These are phyloP conservation scores for Glycine tomentella DNA, from an alignment of 306 rosid species.

Conservation along the genomic window DNA sequence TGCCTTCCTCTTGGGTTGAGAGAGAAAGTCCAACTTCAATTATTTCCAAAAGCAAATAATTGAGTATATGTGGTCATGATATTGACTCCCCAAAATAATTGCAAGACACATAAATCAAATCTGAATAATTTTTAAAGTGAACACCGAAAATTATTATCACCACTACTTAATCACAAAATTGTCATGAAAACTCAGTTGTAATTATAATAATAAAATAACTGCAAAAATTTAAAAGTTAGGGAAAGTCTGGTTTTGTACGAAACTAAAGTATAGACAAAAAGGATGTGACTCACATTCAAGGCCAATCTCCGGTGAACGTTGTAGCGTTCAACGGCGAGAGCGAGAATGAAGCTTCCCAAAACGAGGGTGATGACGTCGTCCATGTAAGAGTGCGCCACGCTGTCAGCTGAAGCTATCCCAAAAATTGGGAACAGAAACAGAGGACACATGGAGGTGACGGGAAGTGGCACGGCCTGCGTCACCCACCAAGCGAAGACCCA, in stretches of 20 bases:
- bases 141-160: not conserved
- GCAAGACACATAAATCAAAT: not conserved
- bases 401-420: constrained; percentile 72
- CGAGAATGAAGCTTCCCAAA: constrained; percentile 86
- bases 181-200: not conserved
- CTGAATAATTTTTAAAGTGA: not conserved
- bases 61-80: not conserved
- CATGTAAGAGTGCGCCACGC: constrained; percentile 82
- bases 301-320: constrained; percentile 85
- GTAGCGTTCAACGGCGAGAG: constrained; percentile 91
- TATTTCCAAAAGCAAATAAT: not conserved
- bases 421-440: constrained; percentile 81
- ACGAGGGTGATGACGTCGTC: constrained; percentile 83
- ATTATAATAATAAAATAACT: not conserved
- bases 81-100: not conserved
- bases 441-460: constrained; percentile 87
- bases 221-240: not conserved
- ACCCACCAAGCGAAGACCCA: constrained; percentile 94
- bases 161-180: too few relatives aligned
- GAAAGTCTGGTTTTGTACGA: not conserved
- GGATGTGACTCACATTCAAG: constrained; percentile 67
- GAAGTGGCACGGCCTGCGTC: constrained; percentile 87
- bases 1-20: not conserved
- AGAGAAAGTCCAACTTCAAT: not conserved
- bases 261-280: not conserved